Base-by-base conservation (phyloP, 768 basidiomycete species). In the Cyathus striatus region DNA sequence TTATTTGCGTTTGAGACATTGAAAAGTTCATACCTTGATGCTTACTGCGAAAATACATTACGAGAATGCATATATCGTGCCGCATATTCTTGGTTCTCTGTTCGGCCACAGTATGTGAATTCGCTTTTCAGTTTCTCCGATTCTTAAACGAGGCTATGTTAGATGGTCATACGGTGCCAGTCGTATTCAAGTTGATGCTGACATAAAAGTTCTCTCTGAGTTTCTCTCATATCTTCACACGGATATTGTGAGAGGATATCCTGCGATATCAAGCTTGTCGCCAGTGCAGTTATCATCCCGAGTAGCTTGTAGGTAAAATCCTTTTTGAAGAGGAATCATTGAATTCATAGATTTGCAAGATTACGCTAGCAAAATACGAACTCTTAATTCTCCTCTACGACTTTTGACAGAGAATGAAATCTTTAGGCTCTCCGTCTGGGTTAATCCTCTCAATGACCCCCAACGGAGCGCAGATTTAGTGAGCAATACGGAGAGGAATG, bases 121-220 rank as follows among this genome's bases (percentile, higher is more conserved):
- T 26, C 3, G 23, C 27, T 40, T 33, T n/a, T 40, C 17, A 26
- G 5, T 37, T 3, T 23, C 21, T 39, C 21, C 22, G 14, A 27
- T 37, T 40, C 20, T n/a, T 33, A 25, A 39, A 34, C 30, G 49
- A 22, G 41, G 20, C 32, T 38, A 38, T 47, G 3, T 44, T 53
- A 97, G 94, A 53, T 98, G 95, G 94, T 86, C 94, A 3, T 96
- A 83, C 58, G 96, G 95, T n/a, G 87, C 90, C 20, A 90, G 90
- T 61, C 83, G 91, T 2, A 81, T 91, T 4, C 93, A 97, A 63
- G 70, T 97, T 16, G 83, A 87, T 49, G 82, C 88, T 1, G 95
- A 98, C 57, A 78, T 93, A 53, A 90, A 86, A 60, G 72, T 95
- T 1, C 65, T 98, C 5, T 80, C 81, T 14, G 92, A 97, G 54